Percentiles rank a stretch among this genome's conserved stretches.
These are phyloP conservation scores for Apiospora arundinis DNA, from an alignment of 2,329 filamentous ascomycete genomes.

Conservation along the genomic window DNA sequence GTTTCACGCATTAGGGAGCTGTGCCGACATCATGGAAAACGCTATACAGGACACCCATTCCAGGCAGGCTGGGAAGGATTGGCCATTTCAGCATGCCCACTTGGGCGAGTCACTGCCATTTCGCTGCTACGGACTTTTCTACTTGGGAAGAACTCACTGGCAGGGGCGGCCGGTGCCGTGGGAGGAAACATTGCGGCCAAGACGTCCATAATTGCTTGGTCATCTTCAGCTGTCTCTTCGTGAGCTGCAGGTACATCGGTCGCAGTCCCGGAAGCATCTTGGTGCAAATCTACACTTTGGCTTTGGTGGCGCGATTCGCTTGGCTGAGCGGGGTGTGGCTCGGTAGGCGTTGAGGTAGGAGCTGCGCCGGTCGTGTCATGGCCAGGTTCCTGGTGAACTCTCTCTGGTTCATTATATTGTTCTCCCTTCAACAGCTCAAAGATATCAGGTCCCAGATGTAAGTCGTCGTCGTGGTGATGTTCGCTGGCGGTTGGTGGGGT, in stretches of 20 bases:
- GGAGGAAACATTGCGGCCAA: neutral
- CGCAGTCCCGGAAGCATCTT: constrained; percentile 22
- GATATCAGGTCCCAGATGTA: neutral
- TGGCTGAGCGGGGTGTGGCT: neutral
- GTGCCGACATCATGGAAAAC: constrained; percentile 18
- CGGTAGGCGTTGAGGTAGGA: neutral
- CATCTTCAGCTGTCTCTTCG: constrained; percentile 2
- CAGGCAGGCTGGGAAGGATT: neutral
- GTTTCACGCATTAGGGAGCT: constrained; percentile 23
- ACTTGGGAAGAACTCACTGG: constrained; percentile 9
- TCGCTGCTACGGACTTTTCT: neutral
- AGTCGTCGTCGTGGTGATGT: neutral
- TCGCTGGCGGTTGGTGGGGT: constrained; percentile 5
- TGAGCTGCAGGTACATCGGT: constrained; percentile 1
- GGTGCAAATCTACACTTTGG: neutral
- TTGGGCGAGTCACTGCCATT: neutral
- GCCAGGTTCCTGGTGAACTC: neutral
- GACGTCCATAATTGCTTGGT: neutral
- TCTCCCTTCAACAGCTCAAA: neutral
- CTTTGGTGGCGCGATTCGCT: neutral
- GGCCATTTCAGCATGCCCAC: neutral
- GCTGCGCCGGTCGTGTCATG: neutral
- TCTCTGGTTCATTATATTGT: neutral
- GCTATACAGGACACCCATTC: neutral
- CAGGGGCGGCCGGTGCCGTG: neutral